phyloP scores from a whole-genome alignment of 1,139 yeast species.

The Yamadazyma jaroonii region DNA sequence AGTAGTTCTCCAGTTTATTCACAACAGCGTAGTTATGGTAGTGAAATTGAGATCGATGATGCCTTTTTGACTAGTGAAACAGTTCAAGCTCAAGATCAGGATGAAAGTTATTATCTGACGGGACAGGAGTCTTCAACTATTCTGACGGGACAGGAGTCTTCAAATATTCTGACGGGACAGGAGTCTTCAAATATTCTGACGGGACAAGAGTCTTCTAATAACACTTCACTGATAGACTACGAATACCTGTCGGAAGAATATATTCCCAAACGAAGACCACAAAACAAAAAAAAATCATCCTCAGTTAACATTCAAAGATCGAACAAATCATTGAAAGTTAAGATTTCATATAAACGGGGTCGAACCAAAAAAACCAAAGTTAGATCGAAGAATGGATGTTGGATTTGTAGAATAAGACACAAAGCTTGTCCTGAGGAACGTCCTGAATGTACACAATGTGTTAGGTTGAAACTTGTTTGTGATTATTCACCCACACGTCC shows the following conservation, averaged over 20 bases:
- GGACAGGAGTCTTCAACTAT: no score
- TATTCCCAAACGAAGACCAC: background rate
- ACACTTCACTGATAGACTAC: background rate
- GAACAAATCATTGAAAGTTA: background rate
- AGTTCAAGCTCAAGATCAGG: no score
- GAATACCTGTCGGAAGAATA: background rate
- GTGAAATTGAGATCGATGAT: conserved; percentile 14
- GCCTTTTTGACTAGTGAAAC: conserved; percentile 21
- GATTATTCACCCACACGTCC: conserved; percentile 47
- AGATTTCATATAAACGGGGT: background rate
- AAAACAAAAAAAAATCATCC: background rate
- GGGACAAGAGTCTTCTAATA: no score
- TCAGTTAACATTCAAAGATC: background rate
- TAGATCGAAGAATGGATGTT: conserved; percentile 56
- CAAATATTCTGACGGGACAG: no score
- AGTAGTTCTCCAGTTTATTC: background rate
- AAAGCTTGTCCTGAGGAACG: conserved; percentile 63
- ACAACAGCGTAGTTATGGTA: no score
- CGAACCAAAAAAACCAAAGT: background rate
- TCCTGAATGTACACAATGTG: conserved; percentile 56
- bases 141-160: no score
- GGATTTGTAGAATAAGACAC: conserved; percentile 67
- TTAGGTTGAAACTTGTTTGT: conserved; percentile 48
- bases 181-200: no score
- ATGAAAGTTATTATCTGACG: no score